phyloP scores from a whole-genome alignment of 106 monocot genomes.

The Amphibolis antarctica region DNA sequence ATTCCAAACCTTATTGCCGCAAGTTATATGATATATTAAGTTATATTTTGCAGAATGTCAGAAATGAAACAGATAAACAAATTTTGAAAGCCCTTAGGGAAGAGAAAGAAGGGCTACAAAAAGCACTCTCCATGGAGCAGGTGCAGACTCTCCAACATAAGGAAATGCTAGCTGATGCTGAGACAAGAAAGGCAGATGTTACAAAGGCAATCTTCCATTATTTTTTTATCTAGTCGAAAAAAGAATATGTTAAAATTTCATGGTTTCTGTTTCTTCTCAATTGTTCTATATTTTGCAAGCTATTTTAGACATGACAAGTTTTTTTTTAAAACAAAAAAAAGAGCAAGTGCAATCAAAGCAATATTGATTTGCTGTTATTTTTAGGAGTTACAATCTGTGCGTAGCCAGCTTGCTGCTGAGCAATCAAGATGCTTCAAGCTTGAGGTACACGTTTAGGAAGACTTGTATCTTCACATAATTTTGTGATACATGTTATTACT shows the following conservation, averaged over 20 bases:
- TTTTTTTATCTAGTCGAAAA: background rate
- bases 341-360: too few species aligned
- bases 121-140: conserved; percentile 49
- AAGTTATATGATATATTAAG: background rate
- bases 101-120: conserved; percentile 68
- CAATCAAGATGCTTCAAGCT: conserved; percentile 17
- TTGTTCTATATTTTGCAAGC: background rate
- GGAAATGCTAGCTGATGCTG: conserved; percentile 58
- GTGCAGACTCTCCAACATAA: conserved; percentile 50
- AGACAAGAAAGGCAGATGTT: conserved; percentile 46
- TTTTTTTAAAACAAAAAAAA: background rate
- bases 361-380: background rate
- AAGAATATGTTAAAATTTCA: background rate
- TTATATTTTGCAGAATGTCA: conserved; percentile 19
- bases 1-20: too few species aligned
- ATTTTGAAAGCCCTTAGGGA: conserved; percentile 35
- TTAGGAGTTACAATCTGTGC: conserved; percentile 18
- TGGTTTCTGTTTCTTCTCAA: background rate
- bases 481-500: background rate
- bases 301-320: background rate
- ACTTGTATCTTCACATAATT: background rate
- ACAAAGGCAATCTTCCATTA: conserved; percentile 34
- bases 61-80: conserved; percentile 28
- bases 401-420: conserved; percentile 13
- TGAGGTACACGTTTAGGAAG: conserved; percentile 1